Evolutionary conservation across 495 filamentous ascomycete genomes (phyloP), one percentile per base, ranked within the genome.

Genomic region (Podospora bellae-mahoneyi): DNA sequence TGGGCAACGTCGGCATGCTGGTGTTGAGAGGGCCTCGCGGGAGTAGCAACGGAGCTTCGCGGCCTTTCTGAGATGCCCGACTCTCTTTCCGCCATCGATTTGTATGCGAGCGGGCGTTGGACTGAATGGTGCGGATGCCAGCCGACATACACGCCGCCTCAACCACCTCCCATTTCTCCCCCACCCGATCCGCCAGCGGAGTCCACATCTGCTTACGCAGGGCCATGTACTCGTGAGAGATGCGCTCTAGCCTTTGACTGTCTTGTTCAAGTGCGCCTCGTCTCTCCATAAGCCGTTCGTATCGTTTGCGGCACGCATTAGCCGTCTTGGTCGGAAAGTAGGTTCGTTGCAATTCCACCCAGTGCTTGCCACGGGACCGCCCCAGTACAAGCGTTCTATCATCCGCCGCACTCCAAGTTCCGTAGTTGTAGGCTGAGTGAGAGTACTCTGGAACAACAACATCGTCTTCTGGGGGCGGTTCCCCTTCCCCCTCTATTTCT

Each of bases 261-360:
- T 91, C 88, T 85, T 88, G 89, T 68, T 90, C 86, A 64, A 90
- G 84, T 48, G 79, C 79, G 56, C 85, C 86, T 56, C 80, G 80
- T 57, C 85, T 80, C 78, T 91, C 89, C 81, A 92, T 86, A 67
- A 92, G 79, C 28, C 91, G 80, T 76, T 92, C 91, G 72, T 92
- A 88, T 48, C 91, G 84, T 76, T 93, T 93, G 18, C 91, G 89
- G 77, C 91, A 93, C 16, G 91, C 91, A 77, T 93, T 93, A 19
- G 89, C 82, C 19, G 89, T 89, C 77, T 92, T 92, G 71, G 74
- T 77, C 6, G 88, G 89, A 72, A 93, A 93, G 78, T 90, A 83
- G 23, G 78, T 80, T 39, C 79, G 79, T 65, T 90, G 86, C 68
- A 93, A 90, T 18, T 88, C 85, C n/a, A 82, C 80, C 91, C 91